Base-by-base conservation (phyloP, 1,284 basidiomycete species). In the Coriolopsis trogii region DNA sequence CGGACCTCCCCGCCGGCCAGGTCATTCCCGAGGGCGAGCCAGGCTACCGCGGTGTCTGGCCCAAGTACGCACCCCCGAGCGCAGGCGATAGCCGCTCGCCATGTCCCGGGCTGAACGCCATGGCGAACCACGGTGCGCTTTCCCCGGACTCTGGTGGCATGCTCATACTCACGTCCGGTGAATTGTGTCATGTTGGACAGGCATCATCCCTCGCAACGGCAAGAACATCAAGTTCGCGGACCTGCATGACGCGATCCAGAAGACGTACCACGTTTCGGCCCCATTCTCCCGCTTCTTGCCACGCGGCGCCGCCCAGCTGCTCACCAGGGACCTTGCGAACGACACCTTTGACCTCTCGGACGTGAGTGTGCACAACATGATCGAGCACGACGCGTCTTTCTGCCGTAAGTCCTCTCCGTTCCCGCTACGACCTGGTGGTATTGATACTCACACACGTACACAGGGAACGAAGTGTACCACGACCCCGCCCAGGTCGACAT, bases 331-430 rank as follows among this genome's bases (percentile, higher is more conserved):
- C 38, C 89, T 87, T 61, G 64, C 59, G 49, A 74, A 71, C 36
- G 88, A 83, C 51, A 80, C 71, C 3, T 81, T 88, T 56, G 79
- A 89, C 62, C 71, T 91, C 20, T 67, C 71, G 12, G 87, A 90
- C 43, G 72, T 91, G 31, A 76, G 79, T 60, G 65, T 85, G 24
- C 89, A 91, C 66, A 90, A 89, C 57, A 83, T 83, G 9, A 91
- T 91, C 51, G 89, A 91, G 60, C 89, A 91, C 58, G 89, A 91
- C 58, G 88, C 74, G 0, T 90, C 87, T 3, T 71, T 91, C 23
- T 78, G 79, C 31, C 79, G 89, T 90, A 65, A 33, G 31, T 37
- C 18, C 29, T 23, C 21, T 38, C 13, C n/a, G 7, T 40, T 13
- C 21, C 30, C 16, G 24, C 30, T n/a, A 25, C n/a, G 18, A 5